A percentile compares a stretch with the other conserved stretches of the same genome.
Evolutionary conservation across 257 asterid species (phyloP).

Genomic region (Solanum sejunctum): DNA sequence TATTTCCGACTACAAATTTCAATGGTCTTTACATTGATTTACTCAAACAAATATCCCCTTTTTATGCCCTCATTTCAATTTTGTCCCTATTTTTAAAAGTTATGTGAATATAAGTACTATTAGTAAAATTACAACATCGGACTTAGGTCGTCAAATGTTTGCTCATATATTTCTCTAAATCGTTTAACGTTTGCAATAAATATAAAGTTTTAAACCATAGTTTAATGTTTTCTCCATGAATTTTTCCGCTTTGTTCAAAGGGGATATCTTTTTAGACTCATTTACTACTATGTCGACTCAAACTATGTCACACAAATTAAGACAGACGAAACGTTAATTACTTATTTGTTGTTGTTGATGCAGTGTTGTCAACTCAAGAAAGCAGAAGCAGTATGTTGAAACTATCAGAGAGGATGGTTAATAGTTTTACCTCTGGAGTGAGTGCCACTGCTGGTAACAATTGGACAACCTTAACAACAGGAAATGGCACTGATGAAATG

Average conservation of each 20-base stretch:
- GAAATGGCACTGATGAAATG: constrained; percentile 14
- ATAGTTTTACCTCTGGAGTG: constrained; percentile 18
- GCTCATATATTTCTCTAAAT: no score
- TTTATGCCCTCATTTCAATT: no score
- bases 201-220: no score
- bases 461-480: constrained; percentile 29
- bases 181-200: no score
- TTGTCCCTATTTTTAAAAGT: no score
- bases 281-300: neutral
- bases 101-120: no score
- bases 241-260: neutral
- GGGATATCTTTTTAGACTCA: neutral
- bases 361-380: neutral
- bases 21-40: no score
- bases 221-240: neutral
- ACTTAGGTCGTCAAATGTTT: no score
- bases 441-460: constrained; percentile 14
- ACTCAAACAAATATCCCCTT: no score
- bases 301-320: neutral
- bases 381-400: constrained; percentile 21
- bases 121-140: no score
- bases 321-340: neutral
- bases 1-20: no score
- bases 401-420: constrained; percentile 34
- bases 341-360: neutral